Evolutionary conservation across 2,329 filamentous ascomycete species (phyloP), one percentile per base, ranked within the genome.

Genomic region (Talaromyces sp.): DNA sequence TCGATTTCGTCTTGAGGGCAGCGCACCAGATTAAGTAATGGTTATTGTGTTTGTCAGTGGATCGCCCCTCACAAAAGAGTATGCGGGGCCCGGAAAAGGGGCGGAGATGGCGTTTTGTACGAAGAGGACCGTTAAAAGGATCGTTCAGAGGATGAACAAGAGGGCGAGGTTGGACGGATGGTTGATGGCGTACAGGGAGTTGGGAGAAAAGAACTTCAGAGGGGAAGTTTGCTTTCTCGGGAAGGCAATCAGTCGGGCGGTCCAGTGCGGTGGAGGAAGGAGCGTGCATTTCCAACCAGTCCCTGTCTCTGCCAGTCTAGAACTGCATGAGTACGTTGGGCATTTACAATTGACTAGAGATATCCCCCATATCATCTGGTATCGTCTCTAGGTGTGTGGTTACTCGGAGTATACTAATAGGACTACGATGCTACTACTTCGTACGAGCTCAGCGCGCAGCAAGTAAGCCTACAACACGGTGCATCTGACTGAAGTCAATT

Each of bases 21-120:
- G 37, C 37, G 39, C 61, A 57, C 61, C 52, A 39, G 61, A 63
- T 63, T 57, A 63, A 63, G 61, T 63, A 63, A 63, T 57, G 39
- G 27, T n/a, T 35, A 49, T 56, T 59, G 13, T 37, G 39, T 27
- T 37, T 57, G 27, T 47, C 19, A 27, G 25, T 62, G 50, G 61
- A 57, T 47, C 61, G 61, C 61, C 61, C 50, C 61, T 63, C 61
- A 47, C 35, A 31, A 33, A 54, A 43, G 61, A 33, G 13, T 19
- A 31, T 54, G 60, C 60, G 60, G 60, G 60, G 37, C 37, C 49
- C 37, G 50, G 39, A 25, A 57, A 56, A 56, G 41, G 50, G 39
- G 50, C 61, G 39, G 49, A 37, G 37, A 57, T 47, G 19, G 37
- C n/a, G 41, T 49, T 10, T 31, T 31, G 35, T 41, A 43, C 60